phyloP scores from a whole-genome alignment of 176 grass and related monocot genomes.

The Oryza meridionalis region DNA sequence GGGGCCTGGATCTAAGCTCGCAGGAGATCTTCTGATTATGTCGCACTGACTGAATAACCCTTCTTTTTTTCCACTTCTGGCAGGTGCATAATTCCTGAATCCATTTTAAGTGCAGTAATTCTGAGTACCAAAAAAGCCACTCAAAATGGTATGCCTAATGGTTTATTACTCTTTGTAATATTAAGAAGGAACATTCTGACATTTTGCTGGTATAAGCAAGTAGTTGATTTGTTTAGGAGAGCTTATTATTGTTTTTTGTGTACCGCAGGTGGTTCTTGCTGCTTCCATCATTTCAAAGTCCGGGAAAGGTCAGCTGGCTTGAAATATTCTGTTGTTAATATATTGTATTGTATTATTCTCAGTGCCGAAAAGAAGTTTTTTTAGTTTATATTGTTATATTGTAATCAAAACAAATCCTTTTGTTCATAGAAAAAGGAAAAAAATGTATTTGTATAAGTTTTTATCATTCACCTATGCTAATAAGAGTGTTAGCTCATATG shows the following conservation, averaged over 20 bases:
- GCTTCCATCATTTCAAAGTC: constrained; percentile 82
- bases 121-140: not conserved
- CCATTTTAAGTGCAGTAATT: constrained; percentile 13
- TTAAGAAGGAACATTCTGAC: not conserved
- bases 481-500: not conserved
- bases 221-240: not conserved
- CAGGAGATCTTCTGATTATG: not conserved
- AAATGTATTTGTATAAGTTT: not conserved
- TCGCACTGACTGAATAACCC: not conserved
- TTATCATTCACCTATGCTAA: constrained; percentile 10
- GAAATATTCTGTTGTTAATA: constrained; percentile 20
- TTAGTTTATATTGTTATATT: not conserved
- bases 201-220: not conserved
- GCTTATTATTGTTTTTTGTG: constrained; percentile 15
- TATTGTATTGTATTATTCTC: not conserved
- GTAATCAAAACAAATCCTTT: not conserved
- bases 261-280: constrained; percentile 76
- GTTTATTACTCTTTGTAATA: constrained; percentile 8
- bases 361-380: not conserved
- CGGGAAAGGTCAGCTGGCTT: constrained; percentile 63
- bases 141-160: constrained; percentile 43
- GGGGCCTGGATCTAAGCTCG: not conserved
- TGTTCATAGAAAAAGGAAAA: not conserved
- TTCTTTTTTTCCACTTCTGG: not conserved
- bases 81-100: constrained; percentile 20